Percentiles rank a stretch among this genome's conserved stretches.
Evolutionary conservation across 2,329 filamentous ascomycete species (phyloP).

Genomic region (Didymella exigua): DNA sequence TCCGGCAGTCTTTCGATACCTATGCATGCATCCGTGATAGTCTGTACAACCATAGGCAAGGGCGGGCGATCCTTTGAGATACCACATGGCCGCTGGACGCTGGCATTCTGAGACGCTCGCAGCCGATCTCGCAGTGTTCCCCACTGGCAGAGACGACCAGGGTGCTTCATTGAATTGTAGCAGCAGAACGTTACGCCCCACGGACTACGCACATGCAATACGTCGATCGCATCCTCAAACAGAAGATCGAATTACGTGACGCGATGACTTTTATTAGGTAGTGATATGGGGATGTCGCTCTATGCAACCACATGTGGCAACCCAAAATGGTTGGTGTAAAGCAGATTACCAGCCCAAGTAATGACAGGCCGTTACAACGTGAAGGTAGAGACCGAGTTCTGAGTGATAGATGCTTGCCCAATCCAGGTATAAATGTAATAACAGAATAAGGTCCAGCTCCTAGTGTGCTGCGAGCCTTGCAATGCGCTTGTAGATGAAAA

Average conservation of each 20-base stretch:
- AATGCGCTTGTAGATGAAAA: slow-evolving; percentile 35
- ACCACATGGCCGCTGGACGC: slow-evolving; percentile 8
- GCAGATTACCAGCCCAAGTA: slow-evolving; percentile 8
- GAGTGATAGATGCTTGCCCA: slow-evolving; percentile 32
- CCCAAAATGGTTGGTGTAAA: slow-evolving; percentile 19
- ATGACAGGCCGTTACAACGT: slow-evolving; percentile 21
- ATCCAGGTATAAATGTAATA: slow-evolving; percentile 34
- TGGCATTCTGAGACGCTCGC: not conserved
- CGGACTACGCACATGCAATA: not conserved
- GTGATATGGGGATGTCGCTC: slow-evolving; percentile 13
- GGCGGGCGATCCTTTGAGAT: slow-evolving; percentile 1
- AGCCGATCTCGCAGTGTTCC: not conserved
- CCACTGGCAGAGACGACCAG: not conserved
- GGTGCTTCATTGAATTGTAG: not conserved
- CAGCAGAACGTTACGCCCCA: not conserved
- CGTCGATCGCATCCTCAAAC: not conserved
- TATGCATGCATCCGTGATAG: not conserved
- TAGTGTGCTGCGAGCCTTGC: slow-evolving; percentile 28
- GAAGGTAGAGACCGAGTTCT: slow-evolving; percentile 21
- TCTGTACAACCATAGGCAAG: slow-evolving; percentile 10
- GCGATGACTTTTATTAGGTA: slow-evolving; percentile 29
- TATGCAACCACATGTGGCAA: slow-evolving; percentile 12
- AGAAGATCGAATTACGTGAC: not conserved
- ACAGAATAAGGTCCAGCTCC: slow-evolving; percentile 39
- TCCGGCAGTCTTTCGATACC: slow-evolving; percentile 4